Percentiles rank a stretch among this genome's conserved stretches.
Evolutionary conservation across 495 filamentous ascomycete genomes (phyloP).

Genomic region (Zalerion maritima): DNA sequence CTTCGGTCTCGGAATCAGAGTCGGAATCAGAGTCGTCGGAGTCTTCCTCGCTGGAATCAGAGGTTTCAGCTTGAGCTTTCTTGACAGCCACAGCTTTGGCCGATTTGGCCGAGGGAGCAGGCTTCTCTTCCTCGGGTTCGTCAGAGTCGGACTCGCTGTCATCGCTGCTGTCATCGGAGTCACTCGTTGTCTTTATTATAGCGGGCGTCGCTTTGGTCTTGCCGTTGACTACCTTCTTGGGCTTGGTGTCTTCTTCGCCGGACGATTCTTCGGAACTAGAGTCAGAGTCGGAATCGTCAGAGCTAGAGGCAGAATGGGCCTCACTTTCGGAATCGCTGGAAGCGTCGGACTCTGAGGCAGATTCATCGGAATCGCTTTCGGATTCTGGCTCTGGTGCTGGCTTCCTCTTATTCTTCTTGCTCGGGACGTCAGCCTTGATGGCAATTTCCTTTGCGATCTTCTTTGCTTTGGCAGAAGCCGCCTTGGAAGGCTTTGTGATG

Average conservation of each 20-base stretch:
- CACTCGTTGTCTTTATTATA: conserved; percentile 15
- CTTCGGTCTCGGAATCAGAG: conserved; percentile 34
- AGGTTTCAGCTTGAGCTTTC: conserved; percentile 2
- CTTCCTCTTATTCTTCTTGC: conserved; percentile 38
- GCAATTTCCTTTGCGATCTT: conserved; percentile 31
- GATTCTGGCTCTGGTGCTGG: conserved; percentile 25
- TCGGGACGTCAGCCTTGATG: conserved; percentile 25
- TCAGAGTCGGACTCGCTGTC: conserved; percentile 21
- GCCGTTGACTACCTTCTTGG: conserved; percentile 14
- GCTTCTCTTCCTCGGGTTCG: conserved; percentile 8
- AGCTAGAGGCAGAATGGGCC: conserved; percentile 13
- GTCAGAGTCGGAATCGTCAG: conserved; percentile 18
- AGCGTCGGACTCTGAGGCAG: conserved; percentile 16
- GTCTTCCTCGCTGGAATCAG: conserved; percentile 10
- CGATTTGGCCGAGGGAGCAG: conserved; percentile 7
- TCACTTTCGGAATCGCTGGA: conserved; percentile 18
- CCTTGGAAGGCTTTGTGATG: conserved; percentile 34
- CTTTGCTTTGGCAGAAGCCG: conserved; percentile 39
- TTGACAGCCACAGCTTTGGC: conserved; percentile 3
- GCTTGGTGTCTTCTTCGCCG: conserved; percentile 15
- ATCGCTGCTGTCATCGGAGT: conserved; percentile 21
- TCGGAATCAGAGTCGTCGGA: conserved; percentile 22
- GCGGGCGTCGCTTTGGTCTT: conserved; percentile 17
- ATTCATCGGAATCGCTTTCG: conserved; percentile 22
- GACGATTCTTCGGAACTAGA: conserved; percentile 10